These are phyloP conservation scores for Tulasnella sp. DNA, from an alignment of 768 basidiomycete genomes.

Conservation along the genomic window DNA sequence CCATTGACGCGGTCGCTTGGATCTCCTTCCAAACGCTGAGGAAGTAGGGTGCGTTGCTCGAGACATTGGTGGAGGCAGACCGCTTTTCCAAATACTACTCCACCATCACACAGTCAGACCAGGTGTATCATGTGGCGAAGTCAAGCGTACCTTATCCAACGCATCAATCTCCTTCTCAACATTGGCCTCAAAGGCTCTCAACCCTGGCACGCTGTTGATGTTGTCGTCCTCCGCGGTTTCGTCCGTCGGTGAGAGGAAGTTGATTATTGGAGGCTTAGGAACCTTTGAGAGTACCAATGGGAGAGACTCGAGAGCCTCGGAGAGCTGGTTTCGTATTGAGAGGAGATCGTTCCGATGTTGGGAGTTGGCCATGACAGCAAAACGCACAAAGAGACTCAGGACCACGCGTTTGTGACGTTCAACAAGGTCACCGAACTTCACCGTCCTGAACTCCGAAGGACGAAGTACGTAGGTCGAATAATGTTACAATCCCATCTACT, in stretches of 20 bases:
- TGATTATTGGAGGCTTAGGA: slow-evolving; percentile 14
- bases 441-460: neutral
- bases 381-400: neutral
- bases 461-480: neutral
- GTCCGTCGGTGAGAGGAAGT: neutral
- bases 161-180: slow-evolving; percentile 34
- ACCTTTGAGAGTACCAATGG: slow-evolving; percentile 1
- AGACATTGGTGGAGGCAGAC: slow-evolving; percentile 9
- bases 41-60: slow-evolving; percentile 68
- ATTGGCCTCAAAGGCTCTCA: slow-evolving; percentile 32
- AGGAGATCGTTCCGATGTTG: neutral
- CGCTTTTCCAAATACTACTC: neutral
- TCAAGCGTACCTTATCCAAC: slow-evolving; percentile 29
- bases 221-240: neutral
- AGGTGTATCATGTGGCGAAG: slow-evolving; percentile 5
- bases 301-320: slow-evolving; percentile 7
- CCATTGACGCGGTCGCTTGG: slow-evolving; percentile 41
- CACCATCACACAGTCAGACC: neutral
- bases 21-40: slow-evolving; percentile 77
- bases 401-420: neutral
- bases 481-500: neutral
- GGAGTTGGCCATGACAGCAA: neutral
- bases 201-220: slow-evolving; percentile 26
- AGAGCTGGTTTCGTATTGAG: slow-evolving; percentile 11
- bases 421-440: neutral